Conservation (phyloP, 2,329 filamentous ascomycete genomes). For the Penicillium sp. region DNA sequence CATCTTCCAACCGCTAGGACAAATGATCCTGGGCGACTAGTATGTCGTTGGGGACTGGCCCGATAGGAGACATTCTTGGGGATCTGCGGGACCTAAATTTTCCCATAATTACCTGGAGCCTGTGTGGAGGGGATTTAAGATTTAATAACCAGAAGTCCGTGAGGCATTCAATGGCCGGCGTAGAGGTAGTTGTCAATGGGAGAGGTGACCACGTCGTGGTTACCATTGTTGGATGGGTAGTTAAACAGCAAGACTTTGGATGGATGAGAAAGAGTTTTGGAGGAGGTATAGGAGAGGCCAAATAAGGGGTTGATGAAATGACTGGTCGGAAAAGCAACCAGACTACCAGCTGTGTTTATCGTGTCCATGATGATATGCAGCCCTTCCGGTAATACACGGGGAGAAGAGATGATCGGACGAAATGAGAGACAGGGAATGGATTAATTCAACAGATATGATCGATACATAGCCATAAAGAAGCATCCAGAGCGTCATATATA, state of each 20-base stretch:
- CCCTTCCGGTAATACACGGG: not conserved
- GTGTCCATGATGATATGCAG: not conserved
- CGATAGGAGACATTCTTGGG: not conserved
- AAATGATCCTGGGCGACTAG: not conserved
- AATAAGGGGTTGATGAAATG: not conserved
- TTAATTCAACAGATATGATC: too few species aligned
- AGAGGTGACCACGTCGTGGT: not conserved
- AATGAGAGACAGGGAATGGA: not conserved
- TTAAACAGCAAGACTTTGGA: too few species aligned
- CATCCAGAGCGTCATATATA: not conserved
- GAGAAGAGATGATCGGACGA: not conserved
- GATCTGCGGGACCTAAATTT: not conserved
- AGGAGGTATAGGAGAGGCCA: not conserved
- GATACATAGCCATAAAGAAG: not conserved
- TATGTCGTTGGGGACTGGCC: not conserved
- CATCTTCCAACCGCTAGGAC: not conserved
- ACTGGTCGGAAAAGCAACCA: not conserved
- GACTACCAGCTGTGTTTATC: not conserved
- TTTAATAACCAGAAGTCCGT: not conserved
- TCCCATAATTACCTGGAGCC: not conserved
- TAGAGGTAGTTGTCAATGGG: not conserved
- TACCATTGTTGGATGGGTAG: not conserved
- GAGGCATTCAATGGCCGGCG: not conserved
- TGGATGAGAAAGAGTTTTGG: not conserved
- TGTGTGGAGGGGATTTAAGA: not conserved